phyloP scores from a whole-genome alignment of 345 rosid species.

The Pelargonium nanum region DNA sequence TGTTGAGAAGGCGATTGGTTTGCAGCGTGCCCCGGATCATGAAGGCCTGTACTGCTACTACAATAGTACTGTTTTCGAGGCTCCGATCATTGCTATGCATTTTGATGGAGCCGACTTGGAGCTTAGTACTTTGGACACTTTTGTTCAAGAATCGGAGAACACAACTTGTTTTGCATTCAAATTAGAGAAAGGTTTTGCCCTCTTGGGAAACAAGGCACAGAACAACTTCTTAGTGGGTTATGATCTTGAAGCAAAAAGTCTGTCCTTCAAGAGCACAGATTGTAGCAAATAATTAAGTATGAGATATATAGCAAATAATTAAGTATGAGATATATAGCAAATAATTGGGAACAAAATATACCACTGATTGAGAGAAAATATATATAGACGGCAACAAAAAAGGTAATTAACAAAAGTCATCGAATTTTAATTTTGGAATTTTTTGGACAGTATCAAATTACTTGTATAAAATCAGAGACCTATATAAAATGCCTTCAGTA shows the following conservation, averaged over 20 bases:
- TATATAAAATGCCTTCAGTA: no score
- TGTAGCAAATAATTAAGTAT: no score
- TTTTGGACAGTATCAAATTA: no score
- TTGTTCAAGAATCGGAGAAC: neutral
- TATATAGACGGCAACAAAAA: no score
- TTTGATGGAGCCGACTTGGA: constrained; percentile 3
- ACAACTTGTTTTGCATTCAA: neutral
- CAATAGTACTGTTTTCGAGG: neutral
- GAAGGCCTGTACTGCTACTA: neutral
- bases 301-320: no score
- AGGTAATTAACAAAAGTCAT: no score
- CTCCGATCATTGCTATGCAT: neutral
- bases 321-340: no score
- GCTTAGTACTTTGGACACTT: constrained; percentile 1
- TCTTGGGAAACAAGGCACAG: constrained; percentile 7
- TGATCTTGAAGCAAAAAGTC: neutral
- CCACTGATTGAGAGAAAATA: no score
- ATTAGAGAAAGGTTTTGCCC: no score
- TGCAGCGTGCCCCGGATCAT: neutral
- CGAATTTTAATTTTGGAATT: no score
- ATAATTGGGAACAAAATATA: no score
- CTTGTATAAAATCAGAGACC: no score
- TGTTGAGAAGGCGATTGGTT: neutral
- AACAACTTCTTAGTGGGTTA: neutral
- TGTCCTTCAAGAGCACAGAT: constrained; percentile 4